These are phyloP conservation scores for Botrytis paeoniae DNA, from an alignment of 2,329 filamentous ascomycete species.

Conservation along the genomic window DNA sequence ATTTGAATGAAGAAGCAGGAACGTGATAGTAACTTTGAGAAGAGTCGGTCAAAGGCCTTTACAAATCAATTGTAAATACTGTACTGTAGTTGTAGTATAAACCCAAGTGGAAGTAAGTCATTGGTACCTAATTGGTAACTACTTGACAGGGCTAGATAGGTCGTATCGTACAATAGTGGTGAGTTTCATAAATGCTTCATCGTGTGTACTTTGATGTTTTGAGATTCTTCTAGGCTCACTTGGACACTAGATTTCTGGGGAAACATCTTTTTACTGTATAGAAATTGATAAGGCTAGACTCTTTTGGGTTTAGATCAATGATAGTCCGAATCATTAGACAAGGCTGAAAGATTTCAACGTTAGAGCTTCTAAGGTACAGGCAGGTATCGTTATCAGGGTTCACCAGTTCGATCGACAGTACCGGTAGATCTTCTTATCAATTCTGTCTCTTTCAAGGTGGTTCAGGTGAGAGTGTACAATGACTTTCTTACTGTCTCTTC, in stretches of 20 bases:
- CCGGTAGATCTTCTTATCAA: not conserved
- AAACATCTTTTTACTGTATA: not conserved
- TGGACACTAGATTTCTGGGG: not conserved
- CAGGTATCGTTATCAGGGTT: not conserved
- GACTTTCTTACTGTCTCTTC: not conserved
- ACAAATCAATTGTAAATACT: not conserved
- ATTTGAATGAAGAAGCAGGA: not conserved
- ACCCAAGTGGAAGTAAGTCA: not conserved
- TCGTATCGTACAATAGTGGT: not conserved
- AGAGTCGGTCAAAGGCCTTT: not conserved
- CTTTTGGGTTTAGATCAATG: not conserved
- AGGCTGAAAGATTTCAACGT: not conserved
- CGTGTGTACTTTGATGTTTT: not conserved
- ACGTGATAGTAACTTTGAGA: not conserved
- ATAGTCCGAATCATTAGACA: not conserved
- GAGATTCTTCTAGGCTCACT: conserved; percentile 2
- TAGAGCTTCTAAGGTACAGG: not conserved
- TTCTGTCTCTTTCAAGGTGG: not conserved
- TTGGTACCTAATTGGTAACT: not conserved
- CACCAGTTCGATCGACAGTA: not conserved
- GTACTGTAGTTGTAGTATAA: too few relatives aligned
- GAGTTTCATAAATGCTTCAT: conserved; percentile 16
- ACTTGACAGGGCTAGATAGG: too few relatives aligned
- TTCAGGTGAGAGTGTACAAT: not conserved
- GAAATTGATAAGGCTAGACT: not conserved